Base-by-base conservation (phyloP, 2,329 filamentous ascomycete species). In the Ophiostoma sp. region DNA sequence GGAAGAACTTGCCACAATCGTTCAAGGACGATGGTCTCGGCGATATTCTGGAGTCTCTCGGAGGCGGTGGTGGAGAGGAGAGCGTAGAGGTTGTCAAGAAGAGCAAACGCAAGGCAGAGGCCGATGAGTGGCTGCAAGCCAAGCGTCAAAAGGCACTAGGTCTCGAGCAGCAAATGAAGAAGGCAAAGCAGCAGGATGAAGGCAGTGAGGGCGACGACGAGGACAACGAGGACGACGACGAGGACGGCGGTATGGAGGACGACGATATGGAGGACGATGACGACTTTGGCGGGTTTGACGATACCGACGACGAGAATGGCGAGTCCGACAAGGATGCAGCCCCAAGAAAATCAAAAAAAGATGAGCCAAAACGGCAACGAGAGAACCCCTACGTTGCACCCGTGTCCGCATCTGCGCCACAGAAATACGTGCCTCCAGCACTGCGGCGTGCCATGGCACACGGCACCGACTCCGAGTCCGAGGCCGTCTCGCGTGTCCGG, bases 341-440 rank as follows among this genome's bases (percentile, higher is more conserved):
- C 4, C 27, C 7, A n/a, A 23, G 48, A 13, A 7, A 27, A 27
- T 4, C 11, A 15, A 76, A 77, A 74, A 44, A 77, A 41, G 31
- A 35, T 15, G 7, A 39, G 48, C 31, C 70, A 15, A 72, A 74
- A 68, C 72, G 65, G 80, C 68, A 77, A 78, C 39, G 73, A 72
- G 94, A 98, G 78, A 97, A 98, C 74, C 94, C 94, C 4, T 98
- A 97, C 75, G 83, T 94, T 68, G 90, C 94, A 3, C 94, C 94
- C 4, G 78, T 81, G 1, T 79, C 79, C 1, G 81, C 81, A 20
- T 78, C 68, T 3, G 5, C 81, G 57, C 77, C 82, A 23, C 82
- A 83, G 6, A 97, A 96, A 85, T 99, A 99, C 75, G 85, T 97
- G 3, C 94, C 95, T 1, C 95, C 94, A 2, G 96, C 94, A 0